Evolutionary conservation across 306 rosid genomes (phyloP), one percentile per base, ranked within the genome.

Genomic region (Glycine soja): DNA sequence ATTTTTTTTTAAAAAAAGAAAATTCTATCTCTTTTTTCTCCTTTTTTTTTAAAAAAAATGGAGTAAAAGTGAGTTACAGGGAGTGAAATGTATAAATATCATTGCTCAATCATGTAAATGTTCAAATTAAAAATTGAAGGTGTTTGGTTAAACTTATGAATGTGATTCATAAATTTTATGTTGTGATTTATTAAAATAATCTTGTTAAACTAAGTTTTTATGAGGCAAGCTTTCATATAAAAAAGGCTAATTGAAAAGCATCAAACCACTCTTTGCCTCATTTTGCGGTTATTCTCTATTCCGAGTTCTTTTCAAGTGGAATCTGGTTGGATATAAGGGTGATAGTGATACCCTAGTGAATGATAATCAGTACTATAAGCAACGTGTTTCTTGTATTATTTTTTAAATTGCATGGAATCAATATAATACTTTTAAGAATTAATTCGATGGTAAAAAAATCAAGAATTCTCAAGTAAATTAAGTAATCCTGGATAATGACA

Each of bases 221-320:
- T 4, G 4, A 15, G 10, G 43, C 15, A 15, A 68, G 8, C 36
- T 43, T 67, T 9, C 14, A 10, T 42, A 42, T 3, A 10, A 13
- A 45, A n/a, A 58, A 18, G 34, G 46, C 34, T 19, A 78, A 67
- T 18, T 65, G 53, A 77, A 34, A 15, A 50, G 73, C 36, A 63
- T 48, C 18, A 47, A 42, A 15, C 16, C 59, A 32, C 18, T 50
- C 4, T 75, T 42, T 30, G 7, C 62, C 62, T 63, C 10, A 34
- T 14, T 47, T 10, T n/a, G 34, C 6, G 46, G 66, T 67, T 19
- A 8, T 54, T 69, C 58, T 19, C 15, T 6, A 1, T 58, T 75
- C 24, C 5, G 40, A 58, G 4, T 43, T 57, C 15, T 24, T 13
- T 59, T 24, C 10, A 30, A 46, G 30, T n/a, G 38, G 70, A 75